phyloP scores from a whole-genome alignment of 208 protist species.

The Trypanosoma avium region DNA sequence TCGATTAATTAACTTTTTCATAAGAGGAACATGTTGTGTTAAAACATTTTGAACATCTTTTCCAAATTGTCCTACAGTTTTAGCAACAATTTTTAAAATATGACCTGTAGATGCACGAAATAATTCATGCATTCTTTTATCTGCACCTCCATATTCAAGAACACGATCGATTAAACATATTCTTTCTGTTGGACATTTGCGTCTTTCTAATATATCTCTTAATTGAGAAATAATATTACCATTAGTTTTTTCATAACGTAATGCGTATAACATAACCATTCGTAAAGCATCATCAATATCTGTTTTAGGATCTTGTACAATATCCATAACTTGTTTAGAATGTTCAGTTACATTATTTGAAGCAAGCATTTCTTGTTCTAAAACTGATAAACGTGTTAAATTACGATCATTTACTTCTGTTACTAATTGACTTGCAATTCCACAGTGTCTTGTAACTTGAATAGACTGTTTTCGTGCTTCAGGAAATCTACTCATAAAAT shows the following conservation, averaged over 20 bases:
- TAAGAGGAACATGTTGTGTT: slow-evolving; percentile 95
- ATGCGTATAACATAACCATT: slow-evolving; percentile 75
- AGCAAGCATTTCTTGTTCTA: slow-evolving; percentile 86
- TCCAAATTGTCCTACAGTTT: slow-evolving; percentile 77
- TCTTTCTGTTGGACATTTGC: slow-evolving; percentile 56
- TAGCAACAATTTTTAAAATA: slow-evolving; percentile 77
- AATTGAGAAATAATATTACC: slow-evolving; percentile 69
- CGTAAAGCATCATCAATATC: slow-evolving; percentile 80
- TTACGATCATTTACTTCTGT: slow-evolving; percentile 81
- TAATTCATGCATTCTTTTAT: slow-evolving; percentile 69
- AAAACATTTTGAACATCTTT: slow-evolving; percentile 96
- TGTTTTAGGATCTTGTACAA: slow-evolving; percentile 81
- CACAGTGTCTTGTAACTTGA: slow-evolving; percentile 81
- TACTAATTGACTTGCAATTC: slow-evolving; percentile 74
- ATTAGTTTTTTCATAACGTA: slow-evolving; percentile 73
- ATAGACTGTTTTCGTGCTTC: slow-evolving; percentile 76
- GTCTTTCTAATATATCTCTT: slow-evolving; percentile 60
- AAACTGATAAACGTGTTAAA: slow-evolving; percentile 74
- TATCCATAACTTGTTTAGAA: slow-evolving; percentile 73
- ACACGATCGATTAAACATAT: slow-evolving; percentile 74
- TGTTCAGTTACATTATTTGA: slow-evolving; percentile 78
- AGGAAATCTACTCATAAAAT: slow-evolving; percentile 87
- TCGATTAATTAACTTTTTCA: slow-evolving; percentile 89
- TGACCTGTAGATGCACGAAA: slow-evolving; percentile 70
- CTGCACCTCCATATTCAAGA: slow-evolving; percentile 63